Evolutionary conservation across 2,329 filamentous ascomycete genomes (phyloP), one percentile per base, ranked within the genome.

Genomic region (Epichloe coenophiala): DNA sequence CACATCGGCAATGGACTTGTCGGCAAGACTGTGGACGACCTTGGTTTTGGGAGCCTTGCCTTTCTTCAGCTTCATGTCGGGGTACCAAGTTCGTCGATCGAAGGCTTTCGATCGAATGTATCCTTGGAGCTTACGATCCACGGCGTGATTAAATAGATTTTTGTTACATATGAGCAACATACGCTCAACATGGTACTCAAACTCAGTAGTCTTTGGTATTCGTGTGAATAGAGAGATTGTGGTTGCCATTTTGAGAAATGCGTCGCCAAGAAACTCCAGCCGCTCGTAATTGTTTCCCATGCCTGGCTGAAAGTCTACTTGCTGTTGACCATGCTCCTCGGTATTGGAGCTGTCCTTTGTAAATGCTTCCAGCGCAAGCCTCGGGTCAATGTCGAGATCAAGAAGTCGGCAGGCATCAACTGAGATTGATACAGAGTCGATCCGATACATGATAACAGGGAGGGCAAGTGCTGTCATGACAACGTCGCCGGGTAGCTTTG

Each of bases 231-330:
- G 73, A 0, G 89, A 83, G 49, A 98, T 89, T 0, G 90, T 91
- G 0, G 91, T 96, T 11, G 87, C 88, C 83, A 96, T 91, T 67
- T 98, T 98, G 53, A 98, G 74, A 60, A 96, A 95, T 36, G 84
- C 86, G 63, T 98, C 93, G 0, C 93, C 93, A 2, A 97, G 74
- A 53, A 96, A 95, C 60, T 98, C 93, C 0, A 97, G 75, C 12
- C 93, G 80, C 65, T 98, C 93, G 60, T 98, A 98, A 58, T 97
- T 97, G 39, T 83, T 84, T 1, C 89, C 88, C 88, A 95, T 95
- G 3, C 89, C 90, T 45, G 77, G 72, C 58, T 89, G 86, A 45
- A 90, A 81, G 57, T 89, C 86, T 48, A 88, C 67, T 39, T 85
- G 78, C 51, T 84, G 75, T 36, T 76, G 71, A 0, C 72, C 73